These are phyloP conservation scores for Gossypium australe DNA, from an alignment of 345 rosid genomes.

Conservation along the genomic window DNA sequence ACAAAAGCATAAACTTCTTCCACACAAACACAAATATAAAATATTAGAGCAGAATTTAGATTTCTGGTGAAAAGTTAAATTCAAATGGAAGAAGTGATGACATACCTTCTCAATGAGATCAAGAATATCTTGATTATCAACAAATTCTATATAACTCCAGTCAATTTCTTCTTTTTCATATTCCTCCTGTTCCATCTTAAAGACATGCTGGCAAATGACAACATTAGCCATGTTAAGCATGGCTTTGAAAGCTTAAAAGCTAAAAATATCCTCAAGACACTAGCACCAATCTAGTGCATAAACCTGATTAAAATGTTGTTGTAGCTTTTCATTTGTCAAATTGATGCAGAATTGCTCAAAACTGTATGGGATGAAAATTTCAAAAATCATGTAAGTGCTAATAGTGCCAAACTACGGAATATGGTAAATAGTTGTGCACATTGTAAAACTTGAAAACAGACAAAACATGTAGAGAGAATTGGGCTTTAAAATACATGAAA, in stretches of 20 bases:
- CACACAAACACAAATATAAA: not conserved
- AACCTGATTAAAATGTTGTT: conserved; percentile 99
- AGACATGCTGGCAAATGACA: conserved; percentile 69
- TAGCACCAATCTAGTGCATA: conserved; percentile 17
- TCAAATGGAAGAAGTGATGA: not conserved
- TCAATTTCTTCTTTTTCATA: conserved; percentile 89
- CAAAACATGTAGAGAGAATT: not conserved
- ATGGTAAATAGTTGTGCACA: not conserved
- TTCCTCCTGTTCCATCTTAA: conserved; percentile 99
- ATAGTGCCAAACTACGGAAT: not conserved
- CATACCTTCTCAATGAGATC: conserved; percentile 93
- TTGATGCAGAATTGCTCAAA: conserved; percentile 99
- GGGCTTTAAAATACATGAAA: not conserved
- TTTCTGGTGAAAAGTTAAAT: not conserved
- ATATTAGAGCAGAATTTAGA: not conserved
- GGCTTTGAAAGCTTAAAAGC: not conserved
- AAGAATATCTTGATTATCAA: conserved; percentile 92
- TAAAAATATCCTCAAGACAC: not conserved
- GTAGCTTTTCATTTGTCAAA: conserved; percentile 97
- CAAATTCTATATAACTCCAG: conserved; percentile 97
- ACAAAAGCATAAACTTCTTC: not conserved
- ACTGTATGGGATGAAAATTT: conserved; percentile 39
- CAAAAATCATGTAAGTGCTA: conserved; percentile 13
- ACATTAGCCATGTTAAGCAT: conserved; percentile 12
- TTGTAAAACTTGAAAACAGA: not conserved